Conservation (phyloP, 495 filamentous ascomycete species). For the Venustampulla echinocandica region DNA sequence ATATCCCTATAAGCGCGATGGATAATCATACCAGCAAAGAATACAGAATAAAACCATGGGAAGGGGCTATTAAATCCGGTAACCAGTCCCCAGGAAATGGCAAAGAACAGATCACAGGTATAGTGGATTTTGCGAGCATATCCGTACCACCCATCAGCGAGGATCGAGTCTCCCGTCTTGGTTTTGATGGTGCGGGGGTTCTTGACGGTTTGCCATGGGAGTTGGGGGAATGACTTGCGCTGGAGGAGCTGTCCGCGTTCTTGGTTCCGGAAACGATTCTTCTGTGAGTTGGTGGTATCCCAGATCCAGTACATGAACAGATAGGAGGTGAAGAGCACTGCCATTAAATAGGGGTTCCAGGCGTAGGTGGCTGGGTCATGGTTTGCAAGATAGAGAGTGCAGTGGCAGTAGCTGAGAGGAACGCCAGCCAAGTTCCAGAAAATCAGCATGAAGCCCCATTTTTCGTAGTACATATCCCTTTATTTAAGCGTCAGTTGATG, state of each 20-base stretch:
- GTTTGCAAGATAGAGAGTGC: conserved; percentile 86
- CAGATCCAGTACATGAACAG: conserved; percentile 86
- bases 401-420: conserved; percentile 93
- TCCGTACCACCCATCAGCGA: conserved; percentile 90
- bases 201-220: conserved; percentile 79
- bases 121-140: conserved; percentile 95
- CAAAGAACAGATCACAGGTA: conserved; percentile 80
- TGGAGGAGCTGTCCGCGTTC: conserved; percentile 64
- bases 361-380: conserved; percentile 75
- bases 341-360: conserved; percentile 52
- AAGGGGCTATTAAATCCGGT: conserved; percentile 67
- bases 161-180: conserved; percentile 66
- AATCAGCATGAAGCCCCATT: conserved; percentile 99
- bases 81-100: conserved; percentile 49
- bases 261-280: conserved; percentile 82
- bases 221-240: conserved; percentile 84
- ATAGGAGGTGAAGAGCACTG: conserved; percentile 59
- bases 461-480: conserved; percentile 95
- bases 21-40: conserved; percentile 85
- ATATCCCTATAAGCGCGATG: conserved; percentile 86
- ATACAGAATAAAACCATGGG: conserved; percentile 94
- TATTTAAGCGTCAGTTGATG: not conserved
- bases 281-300: conserved; percentile 88
- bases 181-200: conserved; percentile 85
- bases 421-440: conserved; percentile 99